phyloP scores from a whole-genome alignment of 2,329 filamentous ascomycete species.

The Aspergillus amoenus region DNA sequence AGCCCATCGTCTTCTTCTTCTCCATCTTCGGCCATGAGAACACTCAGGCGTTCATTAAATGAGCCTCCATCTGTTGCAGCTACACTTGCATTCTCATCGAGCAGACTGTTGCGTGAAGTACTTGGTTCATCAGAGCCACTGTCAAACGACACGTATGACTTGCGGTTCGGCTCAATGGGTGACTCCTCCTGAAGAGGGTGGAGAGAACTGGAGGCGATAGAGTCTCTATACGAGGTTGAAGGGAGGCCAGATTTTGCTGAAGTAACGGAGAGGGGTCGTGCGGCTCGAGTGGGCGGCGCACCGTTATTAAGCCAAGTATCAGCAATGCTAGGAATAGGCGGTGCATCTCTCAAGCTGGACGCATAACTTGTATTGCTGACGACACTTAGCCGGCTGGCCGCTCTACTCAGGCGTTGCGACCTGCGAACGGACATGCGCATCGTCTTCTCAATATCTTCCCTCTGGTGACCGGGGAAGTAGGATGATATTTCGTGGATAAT shows the following conservation, averaged over 20 bases:
- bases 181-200: constrained; percentile 92
- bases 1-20: constrained; percentile 90
- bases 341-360: constrained; percentile 87
- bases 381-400: constrained; percentile 89
- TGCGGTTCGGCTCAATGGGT: constrained; percentile 79
- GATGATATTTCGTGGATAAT: constrained; percentile 95
- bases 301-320: constrained; percentile 79
- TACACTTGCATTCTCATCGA: constrained; percentile 75
- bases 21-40: constrained; percentile 84
- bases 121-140: constrained; percentile 71
- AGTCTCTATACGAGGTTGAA: constrained; percentile 74
- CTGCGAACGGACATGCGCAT: constrained; percentile 88
- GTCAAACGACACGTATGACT: constrained; percentile 83
- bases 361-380: constrained; percentile 91
- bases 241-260: constrained; percentile 55
- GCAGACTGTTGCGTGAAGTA: constrained; percentile 75
- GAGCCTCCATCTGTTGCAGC: constrained; percentile 66
- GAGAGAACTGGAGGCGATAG: constrained; percentile 82
- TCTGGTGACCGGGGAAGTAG: constrained; percentile 93
- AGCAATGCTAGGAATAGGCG: constrained; percentile 91
- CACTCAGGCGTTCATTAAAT: constrained; percentile 76
- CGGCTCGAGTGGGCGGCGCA: constrained; percentile 50
- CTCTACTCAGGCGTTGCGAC: constrained; percentile 85
- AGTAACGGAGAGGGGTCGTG: constrained; percentile 59
- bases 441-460: constrained; percentile 93